These are phyloP conservation scores for Fusarium sp. DNA, from an alignment of 2,329 filamentous ascomycete genomes.

Conservation along the genomic window DNA sequence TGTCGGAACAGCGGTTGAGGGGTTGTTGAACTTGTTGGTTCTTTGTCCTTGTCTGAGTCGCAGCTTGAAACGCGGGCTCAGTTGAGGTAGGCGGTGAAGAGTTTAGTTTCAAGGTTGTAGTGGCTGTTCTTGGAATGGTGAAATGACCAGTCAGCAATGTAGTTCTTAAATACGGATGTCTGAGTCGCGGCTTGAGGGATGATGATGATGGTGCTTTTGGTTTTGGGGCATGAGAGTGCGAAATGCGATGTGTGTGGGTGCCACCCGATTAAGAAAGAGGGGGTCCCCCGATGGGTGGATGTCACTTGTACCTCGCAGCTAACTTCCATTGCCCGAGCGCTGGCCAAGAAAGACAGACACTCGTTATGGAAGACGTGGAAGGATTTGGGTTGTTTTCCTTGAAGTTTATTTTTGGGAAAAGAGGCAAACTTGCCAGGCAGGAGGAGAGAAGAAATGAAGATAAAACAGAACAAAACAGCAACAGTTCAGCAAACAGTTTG, in stretches of 20 bases:
- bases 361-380: not conserved
- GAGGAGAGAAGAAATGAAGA: not conserved
- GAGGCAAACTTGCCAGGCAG: not conserved
- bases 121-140: slow-evolving; percentile 48
- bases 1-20: slow-evolving; percentile 29
- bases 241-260: slow-evolving; percentile 33
- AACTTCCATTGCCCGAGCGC: slow-evolving; percentile 1
- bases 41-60: slow-evolving; percentile 26
- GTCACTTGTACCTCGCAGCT: slow-evolving; percentile 28
- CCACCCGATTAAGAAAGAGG: slow-evolving; percentile 25
- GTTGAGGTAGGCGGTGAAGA: slow-evolving; percentile 41
- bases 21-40: slow-evolving; percentile 16
- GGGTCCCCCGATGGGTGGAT: slow-evolving; percentile 2
- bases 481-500: slow-evolving; percentile 8
- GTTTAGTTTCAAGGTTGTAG: slow-evolving; percentile 37
- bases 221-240: slow-evolving; percentile 25
- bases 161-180: slow-evolving; percentile 35
- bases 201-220: slow-evolving; percentile 31
- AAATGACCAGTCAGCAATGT: slow-evolving; percentile 45
- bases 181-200: slow-evolving; percentile 37
- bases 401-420: slow-evolving; percentile 5
- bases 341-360: not conserved
- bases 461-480: not conserved
- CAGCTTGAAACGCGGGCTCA: slow-evolving; percentile 20
- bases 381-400: not conserved